These are phyloP conservation scores for Periconia digitata DNA, from an alignment of 2,329 filamentous ascomycete genomes.

Conservation along the genomic window DNA sequence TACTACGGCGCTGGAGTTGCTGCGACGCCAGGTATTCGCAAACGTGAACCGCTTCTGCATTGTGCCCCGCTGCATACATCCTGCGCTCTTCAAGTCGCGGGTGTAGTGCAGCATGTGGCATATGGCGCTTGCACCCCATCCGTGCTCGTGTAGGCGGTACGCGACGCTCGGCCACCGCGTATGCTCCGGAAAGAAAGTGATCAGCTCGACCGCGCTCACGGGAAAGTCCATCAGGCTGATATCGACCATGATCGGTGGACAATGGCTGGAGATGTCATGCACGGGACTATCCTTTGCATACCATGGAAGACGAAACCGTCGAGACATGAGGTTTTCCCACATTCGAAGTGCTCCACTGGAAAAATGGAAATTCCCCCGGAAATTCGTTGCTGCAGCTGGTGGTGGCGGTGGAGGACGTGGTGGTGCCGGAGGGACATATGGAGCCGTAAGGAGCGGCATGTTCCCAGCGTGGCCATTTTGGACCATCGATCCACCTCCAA, in stretches of 20 bases:
- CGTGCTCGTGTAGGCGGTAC: not conserved
- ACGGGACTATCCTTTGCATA: no score
- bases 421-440: no score
- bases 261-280: not conserved
- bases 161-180: not conserved
- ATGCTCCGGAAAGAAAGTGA: not conserved
- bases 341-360: no score
- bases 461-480: no score
- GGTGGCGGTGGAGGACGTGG: no score
- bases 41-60: not conserved
- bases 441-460: no score
- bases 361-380: no score
- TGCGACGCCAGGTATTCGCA: not conserved
- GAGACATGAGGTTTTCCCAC: no score
- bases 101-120: not conserved
- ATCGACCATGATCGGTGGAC: not conserved
- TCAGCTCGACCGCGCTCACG: not conserved
- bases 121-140: not conserved
- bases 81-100: not conserved
- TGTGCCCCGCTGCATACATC: not conserved
- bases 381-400: no score
- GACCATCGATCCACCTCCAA: no score
- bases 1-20: no score
- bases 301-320: no score
- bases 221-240: not conserved